Conservation (phyloP, 257 asterid species). For the Marsdenia floribunda region DNA sequence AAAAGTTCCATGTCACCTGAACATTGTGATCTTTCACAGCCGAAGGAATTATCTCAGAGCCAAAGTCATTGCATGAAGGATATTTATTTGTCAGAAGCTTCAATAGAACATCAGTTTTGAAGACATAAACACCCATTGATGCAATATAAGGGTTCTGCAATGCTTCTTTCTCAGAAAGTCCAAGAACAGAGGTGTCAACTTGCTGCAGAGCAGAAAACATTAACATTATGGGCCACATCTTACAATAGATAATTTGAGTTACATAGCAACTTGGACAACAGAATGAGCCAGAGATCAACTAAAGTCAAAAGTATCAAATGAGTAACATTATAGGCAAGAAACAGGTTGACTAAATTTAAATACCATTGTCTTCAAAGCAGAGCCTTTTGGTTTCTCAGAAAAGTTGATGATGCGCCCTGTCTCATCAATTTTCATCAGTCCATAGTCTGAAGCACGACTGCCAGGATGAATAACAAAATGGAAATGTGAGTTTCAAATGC, state of each 20-base stretch:
- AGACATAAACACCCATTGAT: slow-evolving; percentile 95
- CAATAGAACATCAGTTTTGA: slow-evolving; percentile 68
- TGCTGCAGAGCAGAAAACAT: slow-evolving; percentile 46
- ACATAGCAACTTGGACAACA: background rate
- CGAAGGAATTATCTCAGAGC: slow-evolving; percentile 91
- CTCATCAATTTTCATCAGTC: slow-evolving; percentile 77
- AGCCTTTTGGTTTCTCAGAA: slow-evolving; percentile 89
- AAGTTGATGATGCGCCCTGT: slow-evolving; percentile 69
- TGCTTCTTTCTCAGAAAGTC: slow-evolving; percentile 69
- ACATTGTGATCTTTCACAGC: slow-evolving; percentile 82
- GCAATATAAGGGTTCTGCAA: slow-evolving; percentile 66
- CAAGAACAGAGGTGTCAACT: slow-evolving; percentile 80
- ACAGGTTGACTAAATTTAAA: background rate
- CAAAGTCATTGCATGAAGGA: slow-evolving; percentile 88
- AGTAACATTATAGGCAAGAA: background rate
- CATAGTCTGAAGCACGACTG: slow-evolving; percentile 95
- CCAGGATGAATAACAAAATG: slow-evolving; percentile 13
- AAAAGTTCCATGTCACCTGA: slow-evolving; percentile 46
- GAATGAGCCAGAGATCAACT: background rate
- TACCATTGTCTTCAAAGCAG: slow-evolving; percentile 74
- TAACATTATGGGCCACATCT: background rate
- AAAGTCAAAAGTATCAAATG: background rate
- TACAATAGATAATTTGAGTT: background rate
- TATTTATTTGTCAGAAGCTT: slow-evolving; percentile 54
- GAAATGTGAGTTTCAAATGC: background rate